phyloP scores from a whole-genome alignment of 768 basidiomycete species.

The Chalciporus piperatus region DNA sequence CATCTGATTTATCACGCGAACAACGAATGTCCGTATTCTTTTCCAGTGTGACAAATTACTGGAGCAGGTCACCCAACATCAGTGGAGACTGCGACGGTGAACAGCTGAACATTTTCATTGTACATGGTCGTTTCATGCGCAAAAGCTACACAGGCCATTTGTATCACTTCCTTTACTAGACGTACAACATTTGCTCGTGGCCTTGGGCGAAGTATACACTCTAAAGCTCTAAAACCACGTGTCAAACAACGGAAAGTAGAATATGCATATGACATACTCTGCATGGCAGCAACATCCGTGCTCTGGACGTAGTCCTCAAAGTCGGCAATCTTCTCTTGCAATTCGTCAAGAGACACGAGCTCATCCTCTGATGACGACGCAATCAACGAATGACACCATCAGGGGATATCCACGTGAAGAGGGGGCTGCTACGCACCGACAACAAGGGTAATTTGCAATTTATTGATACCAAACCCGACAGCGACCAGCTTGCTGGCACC shows the following conservation, averaged over 20 bases:
- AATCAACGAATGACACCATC: background rate
- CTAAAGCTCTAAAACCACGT: constrained; percentile 22
- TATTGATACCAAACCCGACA: constrained; percentile 91
- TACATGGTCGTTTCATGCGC: constrained; percentile 3
- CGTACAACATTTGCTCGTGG: constrained; percentile 5
- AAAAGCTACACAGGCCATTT: constrained; percentile 9
- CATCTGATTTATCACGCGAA: background rate
- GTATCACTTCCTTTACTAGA: constrained; percentile 2
- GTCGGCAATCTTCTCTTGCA: constrained; percentile 87
- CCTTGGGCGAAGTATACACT: background rate
- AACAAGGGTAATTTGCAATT: constrained; percentile 75
- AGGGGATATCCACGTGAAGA: background rate
- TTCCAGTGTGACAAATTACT: background rate
- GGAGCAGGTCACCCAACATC: background rate
- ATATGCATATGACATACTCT: constrained; percentile 49
- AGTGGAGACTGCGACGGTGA: background rate
- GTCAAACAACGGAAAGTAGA: background rate
- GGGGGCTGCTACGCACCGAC: constrained; percentile 40
- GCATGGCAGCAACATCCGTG: constrained; percentile 90
- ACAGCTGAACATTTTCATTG: background rate
- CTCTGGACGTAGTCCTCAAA: constrained; percentile 91
- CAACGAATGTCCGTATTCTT: background rate
- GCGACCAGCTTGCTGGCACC: constrained; percentile 90
- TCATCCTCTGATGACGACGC: constrained; percentile 73
- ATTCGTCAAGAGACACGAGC: constrained; percentile 86